A percentile compares a stretch with the other conserved stretches of the same genome.
phyloP scores from a whole-genome alignment of 108 stramenopile genomes.

The Skeletonema potamos region DNA sequence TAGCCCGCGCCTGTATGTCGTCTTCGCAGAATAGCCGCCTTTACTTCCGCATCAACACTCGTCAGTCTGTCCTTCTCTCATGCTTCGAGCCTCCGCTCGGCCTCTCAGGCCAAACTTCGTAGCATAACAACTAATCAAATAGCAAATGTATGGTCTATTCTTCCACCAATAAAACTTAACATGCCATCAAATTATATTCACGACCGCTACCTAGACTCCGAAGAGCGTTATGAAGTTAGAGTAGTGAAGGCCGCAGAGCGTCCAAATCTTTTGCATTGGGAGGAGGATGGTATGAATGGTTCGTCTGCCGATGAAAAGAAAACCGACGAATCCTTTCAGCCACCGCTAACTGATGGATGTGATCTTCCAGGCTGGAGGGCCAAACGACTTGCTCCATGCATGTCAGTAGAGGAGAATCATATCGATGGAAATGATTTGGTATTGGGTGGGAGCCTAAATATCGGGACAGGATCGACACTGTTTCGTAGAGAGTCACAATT shows the following conservation, averaged over 20 bases:
- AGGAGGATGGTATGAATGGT: background rate
- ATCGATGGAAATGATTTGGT: slow-evolving; percentile 12
- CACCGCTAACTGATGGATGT: slow-evolving; percentile 76
- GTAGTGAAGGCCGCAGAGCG: slow-evolving; percentile 76
- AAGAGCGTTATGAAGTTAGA: slow-evolving; percentile 78
- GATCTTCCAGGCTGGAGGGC: slow-evolving; percentile 77
- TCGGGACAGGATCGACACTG: slow-evolving; percentile 65
- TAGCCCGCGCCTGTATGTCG: too few relatives aligned
- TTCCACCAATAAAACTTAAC: too few relatives aligned
- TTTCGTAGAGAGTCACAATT: slow-evolving; percentile 63
- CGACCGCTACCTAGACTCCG: slow-evolving; percentile 45
- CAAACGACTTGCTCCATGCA: slow-evolving; percentile 36
- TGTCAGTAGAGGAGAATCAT: background rate
- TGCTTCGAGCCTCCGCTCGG: too few relatives aligned
- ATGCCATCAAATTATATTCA: slow-evolving; percentile 10
- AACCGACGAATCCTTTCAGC: slow-evolving; percentile 13
- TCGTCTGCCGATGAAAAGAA: slow-evolving; percentile 36
- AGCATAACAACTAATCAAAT: too few relatives aligned
- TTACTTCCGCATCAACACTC: too few relatives aligned
- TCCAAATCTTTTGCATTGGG: slow-evolving; percentile 62
- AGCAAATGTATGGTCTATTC: too few relatives aligned
- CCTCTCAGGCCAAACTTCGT: too few relatives aligned
- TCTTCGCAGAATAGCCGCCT: too few relatives aligned
- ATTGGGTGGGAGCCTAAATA: slow-evolving; percentile 48
- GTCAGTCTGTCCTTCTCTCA: too few relatives aligned